phyloP scores from a whole-genome alignment of 192 early-diverging fungal species.

The Geranomyces variabilis region DNA sequence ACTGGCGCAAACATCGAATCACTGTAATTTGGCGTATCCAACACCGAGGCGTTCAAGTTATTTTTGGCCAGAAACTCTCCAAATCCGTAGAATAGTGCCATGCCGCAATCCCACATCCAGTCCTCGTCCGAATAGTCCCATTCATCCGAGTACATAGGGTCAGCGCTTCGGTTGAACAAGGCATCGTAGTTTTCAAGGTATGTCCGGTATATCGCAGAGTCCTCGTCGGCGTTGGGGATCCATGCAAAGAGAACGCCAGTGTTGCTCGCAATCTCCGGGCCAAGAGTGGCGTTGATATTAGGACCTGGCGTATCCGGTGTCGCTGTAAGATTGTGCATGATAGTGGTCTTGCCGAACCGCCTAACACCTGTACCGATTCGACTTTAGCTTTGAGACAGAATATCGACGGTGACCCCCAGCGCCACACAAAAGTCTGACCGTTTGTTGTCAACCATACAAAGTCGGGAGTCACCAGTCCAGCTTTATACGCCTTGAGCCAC shows the following conservation, averaged over 20 bases:
- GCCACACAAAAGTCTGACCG: no score
- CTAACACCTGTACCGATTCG: not conserved
- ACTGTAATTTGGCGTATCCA: not conserved
- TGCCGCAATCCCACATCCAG: conserved; percentile 18
- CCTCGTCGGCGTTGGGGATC: not conserved
- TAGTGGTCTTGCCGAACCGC: not conserved
- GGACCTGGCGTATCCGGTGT: not conserved
- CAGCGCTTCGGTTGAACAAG: not conserved
- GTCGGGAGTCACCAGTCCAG: conserved; percentile 10
- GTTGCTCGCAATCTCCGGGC: not conserved
- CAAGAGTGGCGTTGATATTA: not conserved
- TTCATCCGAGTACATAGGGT: not conserved
- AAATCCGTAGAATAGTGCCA: conserved; percentile 22
- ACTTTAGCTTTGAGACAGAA: no score
- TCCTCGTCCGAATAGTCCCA: not conserved
- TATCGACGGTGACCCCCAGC: no score
- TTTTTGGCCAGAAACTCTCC: not conserved
- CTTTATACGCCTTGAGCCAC: conserved; percentile 7
- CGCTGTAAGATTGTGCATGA: not conserved
- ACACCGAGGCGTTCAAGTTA: not conserved
- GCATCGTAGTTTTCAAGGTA: conserved; percentile 8
- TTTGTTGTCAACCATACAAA: conserved; percentile 13
- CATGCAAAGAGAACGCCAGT: not conserved
- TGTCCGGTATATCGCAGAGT: not conserved
- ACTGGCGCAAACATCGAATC: not conserved